A percentile compares a stretch with the other conserved stretches of the same genome.
phyloP scores from a whole-genome alignment of 225 moss, liverwort and hornwort species.

The Antitrichia curtipendula region DNA sequence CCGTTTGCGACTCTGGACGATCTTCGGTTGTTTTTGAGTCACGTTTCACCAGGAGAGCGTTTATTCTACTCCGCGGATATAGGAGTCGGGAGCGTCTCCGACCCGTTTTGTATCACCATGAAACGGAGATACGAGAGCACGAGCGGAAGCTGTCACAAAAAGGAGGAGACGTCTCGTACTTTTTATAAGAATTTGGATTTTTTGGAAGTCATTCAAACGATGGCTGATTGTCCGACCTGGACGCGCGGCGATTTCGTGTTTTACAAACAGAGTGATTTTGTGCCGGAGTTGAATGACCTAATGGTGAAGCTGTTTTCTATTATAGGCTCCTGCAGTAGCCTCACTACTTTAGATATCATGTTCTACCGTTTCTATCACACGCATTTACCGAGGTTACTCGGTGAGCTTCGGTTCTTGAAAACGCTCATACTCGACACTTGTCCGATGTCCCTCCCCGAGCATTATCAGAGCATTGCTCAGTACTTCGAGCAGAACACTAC shows the following conservation, averaged over 20 bases:
- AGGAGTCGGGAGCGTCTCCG: not conserved
- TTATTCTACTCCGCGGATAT: not conserved
- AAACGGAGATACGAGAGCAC: not conserved
- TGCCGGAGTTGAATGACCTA: not conserved
- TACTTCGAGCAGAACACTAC: not conserved
- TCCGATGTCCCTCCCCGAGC: not conserved
- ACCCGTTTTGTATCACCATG: not conserved
- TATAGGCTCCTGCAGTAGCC: not conserved
- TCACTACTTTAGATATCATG: not conserved
- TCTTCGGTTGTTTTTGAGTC: not conserved
- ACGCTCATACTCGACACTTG: not conserved
- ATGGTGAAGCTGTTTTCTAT: not conserved
- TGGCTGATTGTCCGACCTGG: not conserved
- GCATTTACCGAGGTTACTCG: not conserved
- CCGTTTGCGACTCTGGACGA: not conserved
- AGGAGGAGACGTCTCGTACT: not conserved
- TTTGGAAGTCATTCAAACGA: not conserved
- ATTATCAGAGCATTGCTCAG: not conserved
- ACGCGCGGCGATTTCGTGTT: not conserved
- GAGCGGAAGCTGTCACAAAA: not conserved
- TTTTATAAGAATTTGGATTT: not conserved
- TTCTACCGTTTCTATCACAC: not conserved
- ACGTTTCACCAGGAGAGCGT: not conserved
- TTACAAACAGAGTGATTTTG: not conserved
- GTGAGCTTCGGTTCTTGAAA: not conserved